These are phyloP conservation scores for Rhizophora apiculata DNA, from an alignment of 345 rosid genomes.

Conservation along the genomic window DNA sequence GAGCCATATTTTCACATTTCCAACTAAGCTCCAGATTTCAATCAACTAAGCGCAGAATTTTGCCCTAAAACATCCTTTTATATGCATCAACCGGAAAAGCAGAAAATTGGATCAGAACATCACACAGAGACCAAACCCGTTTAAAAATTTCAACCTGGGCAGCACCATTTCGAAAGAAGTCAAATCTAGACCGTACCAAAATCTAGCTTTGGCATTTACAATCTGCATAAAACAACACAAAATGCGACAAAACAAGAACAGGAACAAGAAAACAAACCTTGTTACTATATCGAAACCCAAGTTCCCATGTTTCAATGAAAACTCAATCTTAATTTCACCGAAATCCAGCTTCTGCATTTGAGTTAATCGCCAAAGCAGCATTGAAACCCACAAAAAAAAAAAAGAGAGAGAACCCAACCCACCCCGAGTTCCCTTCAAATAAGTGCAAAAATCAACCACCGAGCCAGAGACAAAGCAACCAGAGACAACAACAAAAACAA, in stretches of 20 bases:
- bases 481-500: slow-evolving; percentile 2
- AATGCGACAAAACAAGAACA: slow-evolving; percentile 19
- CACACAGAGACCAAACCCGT: slow-evolving; percentile 15
- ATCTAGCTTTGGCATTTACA: slow-evolving; percentile 6
- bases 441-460: not conserved
- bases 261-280: not conserved
- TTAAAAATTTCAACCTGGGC: slow-evolving; percentile 14
- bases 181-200: not conserved
- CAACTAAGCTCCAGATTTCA: too few relatives aligned
- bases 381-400: not conserved
- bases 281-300: not conserved
- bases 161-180: slow-evolving; percentile 10
- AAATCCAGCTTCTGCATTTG: slow-evolving; percentile 9
- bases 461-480: not conserved
- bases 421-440: slow-evolving; percentile 11
- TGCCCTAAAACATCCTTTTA: too few relatives aligned
- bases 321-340: slow-evolving; percentile 14
- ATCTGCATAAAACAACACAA: slow-evolving; percentile 15
- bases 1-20: too few relatives aligned
- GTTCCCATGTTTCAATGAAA: slow-evolving; percentile 1
- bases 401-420: slow-evolving; percentile 4
- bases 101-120: not conserved
- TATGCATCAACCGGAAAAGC: not conserved
- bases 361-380: slow-evolving; percentile 14
- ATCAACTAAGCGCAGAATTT: too few relatives aligned